These are phyloP conservation scores for Umbilicus rupestris DNA, from an alignment of 164 flowering plant genomes.

Conservation along the genomic window DNA sequence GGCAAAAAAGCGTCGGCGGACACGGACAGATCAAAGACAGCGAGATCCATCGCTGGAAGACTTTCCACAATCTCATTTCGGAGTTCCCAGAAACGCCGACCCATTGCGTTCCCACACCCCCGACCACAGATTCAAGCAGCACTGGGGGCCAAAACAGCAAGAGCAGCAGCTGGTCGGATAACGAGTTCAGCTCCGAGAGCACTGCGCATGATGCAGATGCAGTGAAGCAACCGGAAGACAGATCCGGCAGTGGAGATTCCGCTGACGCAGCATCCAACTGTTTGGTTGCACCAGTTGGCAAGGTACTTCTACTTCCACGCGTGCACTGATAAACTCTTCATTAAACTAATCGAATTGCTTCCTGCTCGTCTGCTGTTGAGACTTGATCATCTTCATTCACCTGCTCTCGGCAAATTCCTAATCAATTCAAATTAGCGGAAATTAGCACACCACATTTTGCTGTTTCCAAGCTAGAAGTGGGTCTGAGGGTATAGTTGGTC, in stretches of 20 bases:
- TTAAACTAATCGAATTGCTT: not conserved
- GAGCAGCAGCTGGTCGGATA: constrained; percentile 30
- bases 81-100: constrained; percentile 23
- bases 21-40: not conserved
- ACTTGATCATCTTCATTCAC: not conserved
- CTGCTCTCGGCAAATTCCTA: no score
- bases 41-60: constrained; percentile 36
- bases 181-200: not conserved
- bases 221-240: not conserved
- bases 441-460: not conserved
- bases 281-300: not conserved
- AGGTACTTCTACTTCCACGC: not conserved
- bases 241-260: not conserved
- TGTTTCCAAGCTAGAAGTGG: not conserved
- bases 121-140: not conserved
- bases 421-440: not conserved
- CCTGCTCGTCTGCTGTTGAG: not conserved
- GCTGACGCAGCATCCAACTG: not conserved
- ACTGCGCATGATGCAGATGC: no score
- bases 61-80: constrained; percentile 16
- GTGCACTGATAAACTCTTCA: not conserved
- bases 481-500: not conserved
- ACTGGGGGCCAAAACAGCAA: constrained; percentile 11
- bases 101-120: constrained; percentile 17
- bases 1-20: constrained; percentile 16